Conservation (phyloP, 805 yeast genomes). For the Candida nemodendra region DNA sequence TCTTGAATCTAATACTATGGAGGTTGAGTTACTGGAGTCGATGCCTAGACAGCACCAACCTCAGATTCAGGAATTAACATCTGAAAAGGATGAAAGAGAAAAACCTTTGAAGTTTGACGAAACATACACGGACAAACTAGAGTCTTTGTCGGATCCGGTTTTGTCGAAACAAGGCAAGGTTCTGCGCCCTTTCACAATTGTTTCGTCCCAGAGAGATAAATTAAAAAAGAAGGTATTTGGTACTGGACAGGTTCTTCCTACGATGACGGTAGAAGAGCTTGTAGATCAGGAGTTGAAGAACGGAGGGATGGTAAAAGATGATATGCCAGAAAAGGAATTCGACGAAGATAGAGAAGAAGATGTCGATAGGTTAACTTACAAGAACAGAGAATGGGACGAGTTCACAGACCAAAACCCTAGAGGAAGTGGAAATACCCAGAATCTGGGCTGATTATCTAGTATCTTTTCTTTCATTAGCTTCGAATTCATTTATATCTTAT, state of each 20-base stretch:
- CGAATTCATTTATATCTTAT: too few relatives aligned
- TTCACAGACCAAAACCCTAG: constrained; percentile 81
- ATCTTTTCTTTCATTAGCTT: too few relatives aligned
- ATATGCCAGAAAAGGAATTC: constrained; percentile 41
- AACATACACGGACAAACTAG: constrained; percentile 66
- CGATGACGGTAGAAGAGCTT: constrained; percentile 92
- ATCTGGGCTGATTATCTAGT: constrained; percentile 46
- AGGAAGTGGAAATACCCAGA: constrained; percentile 86
- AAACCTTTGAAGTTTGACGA: constrained; percentile 29
- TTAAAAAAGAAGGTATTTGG: constrained; percentile 71
- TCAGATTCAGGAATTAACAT: constrained; percentile 6
- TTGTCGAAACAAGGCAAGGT: constrained; percentile 75
- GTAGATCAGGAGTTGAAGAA: constrained; percentile 80
- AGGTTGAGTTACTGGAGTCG: constrained; percentile 56
- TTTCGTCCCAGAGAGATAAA: constrained; percentile 50
- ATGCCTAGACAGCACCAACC: constrained; percentile 34
- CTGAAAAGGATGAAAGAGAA: constrained; percentile 12
- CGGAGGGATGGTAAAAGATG: constrained; percentile 70
- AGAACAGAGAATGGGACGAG: constrained; percentile 89
- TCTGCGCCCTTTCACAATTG: constrained; percentile 78
- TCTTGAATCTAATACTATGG: constrained; percentile 63
- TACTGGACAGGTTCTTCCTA: constrained; percentile 89
- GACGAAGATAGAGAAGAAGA: constrained; percentile 64
- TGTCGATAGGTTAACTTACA: constrained; percentile 65
- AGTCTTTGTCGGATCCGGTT: constrained; percentile 47